Evolutionary conservation across 2,329 filamentous ascomycete species (phyloP).

Genomic region (Pseudogymnoascus pannorum): DNA sequence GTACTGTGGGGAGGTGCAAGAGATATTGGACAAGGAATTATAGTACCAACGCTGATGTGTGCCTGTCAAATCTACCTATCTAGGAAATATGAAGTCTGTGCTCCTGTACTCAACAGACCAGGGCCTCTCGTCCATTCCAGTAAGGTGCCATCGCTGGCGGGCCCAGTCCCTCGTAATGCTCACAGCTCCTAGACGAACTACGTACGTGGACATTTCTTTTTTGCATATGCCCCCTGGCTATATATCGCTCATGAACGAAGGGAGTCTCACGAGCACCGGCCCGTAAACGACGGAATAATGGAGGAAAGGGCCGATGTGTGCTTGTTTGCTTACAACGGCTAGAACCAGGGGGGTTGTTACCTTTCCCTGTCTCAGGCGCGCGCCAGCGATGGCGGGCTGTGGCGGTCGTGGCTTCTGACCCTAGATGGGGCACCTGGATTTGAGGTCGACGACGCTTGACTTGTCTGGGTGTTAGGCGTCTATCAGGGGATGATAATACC

Average conservation of each 20-base stretch:
- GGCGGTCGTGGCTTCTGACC: conserved; percentile 1
- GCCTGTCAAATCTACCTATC: not conserved
- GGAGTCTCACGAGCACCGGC: not conserved
- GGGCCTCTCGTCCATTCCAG: not conserved
- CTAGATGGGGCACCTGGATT: not conserved
- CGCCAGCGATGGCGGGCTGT: conserved; percentile 1
- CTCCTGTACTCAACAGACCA: not conserved
- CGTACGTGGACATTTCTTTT: not conserved
- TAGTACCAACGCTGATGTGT: not conserved
- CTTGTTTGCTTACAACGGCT: not conserved
- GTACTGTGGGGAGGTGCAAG: conserved; percentile 4
- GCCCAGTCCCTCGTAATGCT: not conserved
- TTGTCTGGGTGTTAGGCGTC: not conserved
- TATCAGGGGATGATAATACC: not conserved
- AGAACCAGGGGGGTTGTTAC: not conserved
- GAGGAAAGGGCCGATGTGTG: not conserved
- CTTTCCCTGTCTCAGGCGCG: not conserved
- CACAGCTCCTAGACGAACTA: not conserved
- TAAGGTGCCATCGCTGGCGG: not conserved
- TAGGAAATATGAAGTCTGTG: conserved; percentile 2
- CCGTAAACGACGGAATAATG: not conserved
- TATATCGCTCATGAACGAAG: conserved; percentile 2
- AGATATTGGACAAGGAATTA: conserved; percentile 8
- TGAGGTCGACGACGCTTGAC: not conserved
- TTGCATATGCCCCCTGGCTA: not conserved